Conservation (phyloP, 805 yeast genomes). For the Yamadazyma laniorum region DNA sequence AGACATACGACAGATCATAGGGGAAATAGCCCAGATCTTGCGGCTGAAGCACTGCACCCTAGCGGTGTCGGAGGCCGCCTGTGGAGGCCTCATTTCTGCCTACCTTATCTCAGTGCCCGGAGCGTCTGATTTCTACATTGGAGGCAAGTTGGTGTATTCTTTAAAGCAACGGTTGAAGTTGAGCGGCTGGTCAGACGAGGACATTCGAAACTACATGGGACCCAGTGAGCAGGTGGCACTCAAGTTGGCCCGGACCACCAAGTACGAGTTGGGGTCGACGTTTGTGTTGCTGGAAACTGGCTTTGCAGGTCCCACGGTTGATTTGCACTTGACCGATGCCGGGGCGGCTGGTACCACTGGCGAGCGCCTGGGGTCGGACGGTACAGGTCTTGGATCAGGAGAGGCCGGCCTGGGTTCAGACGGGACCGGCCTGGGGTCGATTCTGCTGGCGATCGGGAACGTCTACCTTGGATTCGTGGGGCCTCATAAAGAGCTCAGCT, state of each 20-base stretch:
- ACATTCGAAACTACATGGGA: conserved; percentile 72
- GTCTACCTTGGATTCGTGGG: conserved; percentile 73
- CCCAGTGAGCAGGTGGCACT: conserved; percentile 75
- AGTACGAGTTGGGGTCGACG: conserved; percentile 79
- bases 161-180: conserved; percentile 69
- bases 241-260: conserved; percentile 73
- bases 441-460: conserved; percentile 49
- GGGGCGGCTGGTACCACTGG: conserved; percentile 10
- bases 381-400: background rate
- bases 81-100: conserved; percentile 84
- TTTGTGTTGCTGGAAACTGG: conserved; percentile 85
- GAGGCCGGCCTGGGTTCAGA: background rate
- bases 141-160: conserved; percentile 79
- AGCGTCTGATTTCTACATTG: conserved; percentile 79
- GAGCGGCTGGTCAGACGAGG: conserved; percentile 75
- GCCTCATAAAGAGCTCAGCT: conserved; percentile 54
- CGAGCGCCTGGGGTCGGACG: background rate
- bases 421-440: conserved; percentile 12
- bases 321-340: conserved; percentile 35
- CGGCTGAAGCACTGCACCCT: conserved; percentile 57
- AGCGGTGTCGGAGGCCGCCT: conserved; percentile 84
- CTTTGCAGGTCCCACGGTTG: conserved; percentile 73
- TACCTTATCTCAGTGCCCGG: conserved; percentile 82
- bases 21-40: conserved; percentile 56
- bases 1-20: conserved; percentile 50